phyloP scores from a whole-genome alignment of 495 filamentous ascomycete genomes.

The Podospora comata region DNA sequence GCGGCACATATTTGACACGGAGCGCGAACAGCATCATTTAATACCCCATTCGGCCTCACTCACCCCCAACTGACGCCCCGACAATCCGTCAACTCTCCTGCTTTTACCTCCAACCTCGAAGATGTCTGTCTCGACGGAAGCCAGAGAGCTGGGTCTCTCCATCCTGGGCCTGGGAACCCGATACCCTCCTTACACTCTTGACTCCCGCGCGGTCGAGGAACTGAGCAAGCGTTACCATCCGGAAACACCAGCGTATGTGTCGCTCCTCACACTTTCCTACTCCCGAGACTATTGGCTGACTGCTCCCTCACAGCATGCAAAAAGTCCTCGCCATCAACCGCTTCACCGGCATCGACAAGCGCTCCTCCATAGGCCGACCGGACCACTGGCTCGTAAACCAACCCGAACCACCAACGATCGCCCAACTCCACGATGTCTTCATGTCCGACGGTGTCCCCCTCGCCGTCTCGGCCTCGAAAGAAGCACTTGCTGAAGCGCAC shows the following conservation, averaged over 20 bases:
- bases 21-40: not conserved
- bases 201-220: conserved; percentile 38
- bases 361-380: conserved; percentile 56
- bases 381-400: conserved; percentile 57
- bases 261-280: not conserved
- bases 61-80: conserved; percentile 19
- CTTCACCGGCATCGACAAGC: conserved; percentile 60
- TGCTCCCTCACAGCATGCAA: conserved; percentile 41
- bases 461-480: conserved; percentile 54
- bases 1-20: not conserved
- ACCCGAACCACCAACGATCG: conserved; percentile 51
- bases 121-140: conserved; percentile 26
- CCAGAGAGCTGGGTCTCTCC: conserved; percentile 46
- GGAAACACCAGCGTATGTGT: conserved; percentile 47
- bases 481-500: conserved; percentile 56
- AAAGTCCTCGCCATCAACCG: conserved; percentile 61
- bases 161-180: conserved; percentile 49
- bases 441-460: conserved; percentile 57
- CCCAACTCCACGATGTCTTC: conserved; percentile 53
- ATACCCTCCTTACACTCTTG: conserved; percentile 49
- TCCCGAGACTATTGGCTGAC: not conserved
- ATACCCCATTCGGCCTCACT: not conserved
- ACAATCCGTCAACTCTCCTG: not conserved
- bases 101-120: not conserved
- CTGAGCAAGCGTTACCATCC: conserved; percentile 48